A percentile compares a stretch with the other conserved stretches of the same genome.
Conservation (phyloP, 2,329 filamentous ascomycete species). For the Knufia fluminis region DNA sequence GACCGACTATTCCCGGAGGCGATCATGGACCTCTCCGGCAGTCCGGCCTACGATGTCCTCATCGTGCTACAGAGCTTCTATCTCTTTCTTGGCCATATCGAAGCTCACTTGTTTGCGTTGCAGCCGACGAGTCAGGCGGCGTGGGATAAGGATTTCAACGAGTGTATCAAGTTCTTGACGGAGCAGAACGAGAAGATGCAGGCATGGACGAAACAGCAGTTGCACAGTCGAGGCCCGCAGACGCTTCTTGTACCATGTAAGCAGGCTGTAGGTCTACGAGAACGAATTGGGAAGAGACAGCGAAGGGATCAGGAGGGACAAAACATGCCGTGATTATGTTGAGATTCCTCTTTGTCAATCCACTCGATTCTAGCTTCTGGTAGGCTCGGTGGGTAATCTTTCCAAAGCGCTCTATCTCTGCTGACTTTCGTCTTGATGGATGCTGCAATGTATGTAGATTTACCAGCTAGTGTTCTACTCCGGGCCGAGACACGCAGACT, state of each 20-base stretch:
- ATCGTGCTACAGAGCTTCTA: conserved; percentile 26
- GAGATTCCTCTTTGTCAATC: too few relatives aligned
- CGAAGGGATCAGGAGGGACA: too few relatives aligned
- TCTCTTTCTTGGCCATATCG: conserved; percentile 28
- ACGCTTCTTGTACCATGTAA: conserved; percentile 28
- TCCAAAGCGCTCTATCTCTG: too few relatives aligned
- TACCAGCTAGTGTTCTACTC: too few relatives aligned
- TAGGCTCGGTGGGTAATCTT: too few relatives aligned
- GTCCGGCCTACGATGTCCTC: conserved; percentile 23
- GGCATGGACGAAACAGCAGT: conserved; percentile 28
- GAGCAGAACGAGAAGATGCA: conserved; percentile 24
- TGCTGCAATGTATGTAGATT: too few relatives aligned
- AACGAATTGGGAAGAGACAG: conserved; percentile 17
- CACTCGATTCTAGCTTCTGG: too few relatives aligned
- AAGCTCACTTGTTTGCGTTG: conserved; percentile 26
- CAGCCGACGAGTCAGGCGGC: conserved; percentile 26
- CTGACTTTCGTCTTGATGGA: too few relatives aligned
- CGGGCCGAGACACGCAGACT: too few relatives aligned
- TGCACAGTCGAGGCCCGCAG: conserved; percentile 29
- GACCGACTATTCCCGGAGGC: conserved; percentile 24
- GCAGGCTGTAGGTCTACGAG: background rate
- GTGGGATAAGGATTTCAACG: conserved; percentile 29
- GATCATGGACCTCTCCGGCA: background rate
- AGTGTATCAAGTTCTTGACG: conserved; percentile 12
- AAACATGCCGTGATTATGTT: too few relatives aligned